phyloP scores from a whole-genome alignment of 2,329 filamentous ascomycete genomes.

The Claviceps sp. region DNA sequence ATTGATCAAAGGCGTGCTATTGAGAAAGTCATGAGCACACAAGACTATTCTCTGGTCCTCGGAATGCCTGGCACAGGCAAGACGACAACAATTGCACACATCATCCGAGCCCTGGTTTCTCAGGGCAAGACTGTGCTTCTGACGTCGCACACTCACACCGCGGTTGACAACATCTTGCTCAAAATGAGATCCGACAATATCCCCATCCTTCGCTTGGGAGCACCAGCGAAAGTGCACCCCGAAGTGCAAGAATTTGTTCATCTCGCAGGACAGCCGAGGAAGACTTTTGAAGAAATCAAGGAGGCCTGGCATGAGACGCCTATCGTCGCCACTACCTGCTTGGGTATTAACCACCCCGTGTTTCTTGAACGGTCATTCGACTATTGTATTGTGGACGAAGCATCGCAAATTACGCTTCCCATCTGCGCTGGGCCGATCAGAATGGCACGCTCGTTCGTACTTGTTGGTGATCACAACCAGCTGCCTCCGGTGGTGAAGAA shows the following conservation, averaged over 20 bases:
- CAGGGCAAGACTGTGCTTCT: slow-evolving; percentile 87
- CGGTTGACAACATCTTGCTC: slow-evolving; percentile 92
- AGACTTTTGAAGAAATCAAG: slow-evolving; percentile 70
- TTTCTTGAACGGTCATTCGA: slow-evolving; percentile 87
- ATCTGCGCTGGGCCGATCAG: slow-evolving; percentile 90
- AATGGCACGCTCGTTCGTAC: slow-evolving; percentile 81
- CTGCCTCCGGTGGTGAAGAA: slow-evolving; percentile 90
- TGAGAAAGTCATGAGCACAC: slow-evolving; percentile 87
- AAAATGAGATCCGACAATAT: slow-evolving; percentile 74
- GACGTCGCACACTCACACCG: slow-evolving; percentile 93
- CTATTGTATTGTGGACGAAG: slow-evolving; percentile 97
- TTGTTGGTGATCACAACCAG: slow-evolving; percentile 95
- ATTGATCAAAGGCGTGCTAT: slow-evolving; percentile 78
- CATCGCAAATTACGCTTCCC: slow-evolving; percentile 90
- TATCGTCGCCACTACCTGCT: slow-evolving; percentile 87
- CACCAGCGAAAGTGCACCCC: slow-evolving; percentile 71
- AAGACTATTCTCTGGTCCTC: slow-evolving; percentile 91
- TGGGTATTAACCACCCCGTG: slow-evolving; percentile 78
- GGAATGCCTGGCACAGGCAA: slow-evolving; percentile 98
- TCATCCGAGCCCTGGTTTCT: slow-evolving; percentile 77
- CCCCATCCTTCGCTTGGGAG: slow-evolving; percentile 72
- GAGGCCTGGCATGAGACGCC: slow-evolving; percentile 73
- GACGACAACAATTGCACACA: slow-evolving; percentile 95
- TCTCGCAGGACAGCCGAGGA: slow-evolving; percentile 59
- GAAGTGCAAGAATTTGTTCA: slow-evolving; percentile 78